Conservation (phyloP, 208 protist genomes). For the Leptomonas seymouri region DNA sequence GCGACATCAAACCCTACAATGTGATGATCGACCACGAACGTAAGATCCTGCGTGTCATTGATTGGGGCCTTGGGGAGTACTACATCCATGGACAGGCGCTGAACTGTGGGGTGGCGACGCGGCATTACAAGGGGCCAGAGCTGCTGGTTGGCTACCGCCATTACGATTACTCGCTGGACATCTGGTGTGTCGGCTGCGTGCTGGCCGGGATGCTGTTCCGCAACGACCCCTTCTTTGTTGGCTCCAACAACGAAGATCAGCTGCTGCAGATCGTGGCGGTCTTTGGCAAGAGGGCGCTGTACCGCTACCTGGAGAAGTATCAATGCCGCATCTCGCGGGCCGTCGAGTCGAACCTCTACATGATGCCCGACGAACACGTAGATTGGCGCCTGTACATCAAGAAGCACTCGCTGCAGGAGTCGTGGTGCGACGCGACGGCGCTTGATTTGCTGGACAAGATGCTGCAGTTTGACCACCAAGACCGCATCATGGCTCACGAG, state of each 20-base stretch:
- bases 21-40: constrained; percentile 99
- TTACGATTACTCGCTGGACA: constrained; percentile 99
- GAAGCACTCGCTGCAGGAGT: constrained; percentile 25
- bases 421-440: constrained; percentile 92
- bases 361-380: constrained; percentile 22
- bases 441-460: constrained; percentile 98
- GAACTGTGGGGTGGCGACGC: constrained; percentile 99
- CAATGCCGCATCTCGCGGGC: constrained; percentile 87
- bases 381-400: constrained; percentile 46
- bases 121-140: constrained; percentile 99
- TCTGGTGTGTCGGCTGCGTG: constrained; percentile 99
- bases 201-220: constrained; percentile 99
- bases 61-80: constrained; percentile 99
- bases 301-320: constrained; percentile 97
- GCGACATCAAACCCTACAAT: constrained; percentile 99
- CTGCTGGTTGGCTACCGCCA: constrained; percentile 97
- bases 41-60: constrained; percentile 96
- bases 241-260: constrained; percentile 99
- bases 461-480: constrained; percentile 96
- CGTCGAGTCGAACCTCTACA: constrained; percentile 68
- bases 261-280: constrained; percentile 96
- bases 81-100: constrained; percentile 98
- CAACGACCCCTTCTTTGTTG: constrained; percentile 99
- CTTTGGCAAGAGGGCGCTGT: constrained; percentile 95
- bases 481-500: constrained; percentile 96